These are phyloP conservation scores for Aspergillus jensenii DNA, from an alignment of 2,329 filamentous ascomycete species.

Conservation along the genomic window DNA sequence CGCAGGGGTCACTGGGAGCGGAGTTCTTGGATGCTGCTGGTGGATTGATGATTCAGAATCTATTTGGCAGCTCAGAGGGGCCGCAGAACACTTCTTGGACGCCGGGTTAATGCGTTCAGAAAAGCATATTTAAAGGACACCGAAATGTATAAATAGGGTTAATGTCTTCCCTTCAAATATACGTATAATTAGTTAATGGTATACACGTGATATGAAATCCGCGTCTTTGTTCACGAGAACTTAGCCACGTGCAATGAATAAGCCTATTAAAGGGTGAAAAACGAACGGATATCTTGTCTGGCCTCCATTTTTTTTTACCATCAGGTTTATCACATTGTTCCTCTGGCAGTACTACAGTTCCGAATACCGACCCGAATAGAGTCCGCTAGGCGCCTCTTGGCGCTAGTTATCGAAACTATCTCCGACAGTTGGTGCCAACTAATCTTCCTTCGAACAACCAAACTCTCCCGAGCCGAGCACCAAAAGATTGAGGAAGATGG, in stretches of 20 bases:
- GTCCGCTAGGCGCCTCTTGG: conserved; percentile 13
- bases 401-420: conserved; percentile 17
- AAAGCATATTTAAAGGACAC: neutral
- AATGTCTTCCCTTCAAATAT: neutral
- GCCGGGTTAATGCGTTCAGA: neutral
- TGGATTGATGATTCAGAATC: conserved; percentile 20
- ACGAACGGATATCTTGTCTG: too few species aligned
- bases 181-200: too few species aligned
- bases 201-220: too few species aligned
- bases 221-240: too few species aligned
- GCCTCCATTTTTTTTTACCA: too few species aligned
- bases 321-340: too few species aligned
- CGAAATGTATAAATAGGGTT: neutral
- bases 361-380: neutral
- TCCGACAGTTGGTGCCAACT: conserved; percentile 9
- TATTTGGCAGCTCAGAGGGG: conserved; percentile 16
- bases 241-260: too few species aligned
- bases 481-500: conserved; percentile 23
- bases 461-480: neutral
- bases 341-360: too few species aligned
- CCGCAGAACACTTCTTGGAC: neutral
- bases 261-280: too few species aligned
- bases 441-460: conserved; percentile 9
- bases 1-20: conserved; percentile 19
- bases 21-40: conserved; percentile 20